These are phyloP conservation scores for Podospora fimiseda DNA, from an alignment of 495 filamentous ascomycete genomes.

Conservation along the genomic window DNA sequence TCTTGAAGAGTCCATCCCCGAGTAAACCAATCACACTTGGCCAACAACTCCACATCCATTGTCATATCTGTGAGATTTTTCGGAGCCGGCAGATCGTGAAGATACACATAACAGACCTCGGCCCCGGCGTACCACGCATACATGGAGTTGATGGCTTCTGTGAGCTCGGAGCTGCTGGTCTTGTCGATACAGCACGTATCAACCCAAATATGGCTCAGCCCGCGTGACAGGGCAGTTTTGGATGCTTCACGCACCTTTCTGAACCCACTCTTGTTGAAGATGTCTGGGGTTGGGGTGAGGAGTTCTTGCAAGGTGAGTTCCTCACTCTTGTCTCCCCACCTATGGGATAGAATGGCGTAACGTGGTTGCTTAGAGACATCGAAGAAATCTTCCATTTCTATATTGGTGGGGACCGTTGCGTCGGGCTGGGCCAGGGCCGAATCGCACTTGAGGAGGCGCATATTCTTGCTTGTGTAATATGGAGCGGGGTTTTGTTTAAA, in stretches of 20 bases:
- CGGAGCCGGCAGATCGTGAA: not conserved
- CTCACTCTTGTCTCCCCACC: slow-evolving; percentile 5
- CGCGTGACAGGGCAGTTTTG: slow-evolving; percentile 9
- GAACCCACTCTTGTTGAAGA: slow-evolving; percentile 11
- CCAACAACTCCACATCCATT: not conserved
- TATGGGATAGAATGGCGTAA: slow-evolving; percentile 16
- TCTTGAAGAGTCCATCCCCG: not conserved
- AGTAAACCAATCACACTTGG: not conserved
- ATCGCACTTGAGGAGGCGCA: too few species aligned
- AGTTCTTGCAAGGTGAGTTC: slow-evolving; percentile 7
- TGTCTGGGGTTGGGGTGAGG: not conserved
- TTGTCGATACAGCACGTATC: slow-evolving; percentile 29
- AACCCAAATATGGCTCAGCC: slow-evolving; percentile 24
- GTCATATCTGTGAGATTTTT: not conserved
- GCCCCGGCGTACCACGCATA: slow-evolving; percentile 3
- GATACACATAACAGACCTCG: slow-evolving; percentile 5
- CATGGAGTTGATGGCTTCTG: not conserved
- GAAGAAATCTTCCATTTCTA: too few species aligned
- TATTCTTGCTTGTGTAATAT: too few species aligned
- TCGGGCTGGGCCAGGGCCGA: too few species aligned
- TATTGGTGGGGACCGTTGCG: too few species aligned
- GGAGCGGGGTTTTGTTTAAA: too few species aligned
- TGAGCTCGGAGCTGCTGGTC: not conserved
- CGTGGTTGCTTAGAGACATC: not conserved
- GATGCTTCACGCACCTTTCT: slow-evolving; percentile 20